These are phyloP conservation scores for Fusarium scirpi DNA, from an alignment of 2,329 filamentous ascomycete genomes.

Conservation along the genomic window DNA sequence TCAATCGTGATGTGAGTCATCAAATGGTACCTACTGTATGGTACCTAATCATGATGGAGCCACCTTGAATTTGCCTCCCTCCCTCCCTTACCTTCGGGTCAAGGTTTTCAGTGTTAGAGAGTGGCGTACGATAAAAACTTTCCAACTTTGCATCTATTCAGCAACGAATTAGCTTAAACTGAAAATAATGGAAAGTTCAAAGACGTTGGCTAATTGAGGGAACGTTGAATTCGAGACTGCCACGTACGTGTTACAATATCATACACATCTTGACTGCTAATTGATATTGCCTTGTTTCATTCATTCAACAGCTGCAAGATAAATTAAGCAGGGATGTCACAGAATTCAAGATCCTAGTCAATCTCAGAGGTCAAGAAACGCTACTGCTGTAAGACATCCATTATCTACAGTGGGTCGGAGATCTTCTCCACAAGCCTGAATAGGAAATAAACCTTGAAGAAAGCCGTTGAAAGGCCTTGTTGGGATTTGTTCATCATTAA, in stretches of 20 bases:
- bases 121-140: neutral
- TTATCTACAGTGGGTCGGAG: neutral
- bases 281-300: neutral
- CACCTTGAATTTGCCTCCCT: constrained; percentile 6
- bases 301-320: neutral
- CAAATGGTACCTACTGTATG: neutral
- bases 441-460: neutral
- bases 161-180: neutral
- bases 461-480: neutral
- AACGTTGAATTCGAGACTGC: neutral
- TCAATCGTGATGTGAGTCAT: constrained; percentile 23
- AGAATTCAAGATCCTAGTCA: neutral
- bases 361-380: neutral
- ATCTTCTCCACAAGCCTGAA: neutral
- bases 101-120: neutral
- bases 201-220: neutral
- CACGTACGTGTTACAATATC: neutral
- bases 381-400: neutral
- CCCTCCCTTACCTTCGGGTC: neutral
- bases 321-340: neutral
- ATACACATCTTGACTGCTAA: neutral
- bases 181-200: neutral
- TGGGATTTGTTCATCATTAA: neutral
- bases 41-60: constrained; percentile 6
- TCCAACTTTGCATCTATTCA: neutral